Base-by-base conservation (phyloP, 805 yeast genomes). In the Starmera dryadoides region DNA sequence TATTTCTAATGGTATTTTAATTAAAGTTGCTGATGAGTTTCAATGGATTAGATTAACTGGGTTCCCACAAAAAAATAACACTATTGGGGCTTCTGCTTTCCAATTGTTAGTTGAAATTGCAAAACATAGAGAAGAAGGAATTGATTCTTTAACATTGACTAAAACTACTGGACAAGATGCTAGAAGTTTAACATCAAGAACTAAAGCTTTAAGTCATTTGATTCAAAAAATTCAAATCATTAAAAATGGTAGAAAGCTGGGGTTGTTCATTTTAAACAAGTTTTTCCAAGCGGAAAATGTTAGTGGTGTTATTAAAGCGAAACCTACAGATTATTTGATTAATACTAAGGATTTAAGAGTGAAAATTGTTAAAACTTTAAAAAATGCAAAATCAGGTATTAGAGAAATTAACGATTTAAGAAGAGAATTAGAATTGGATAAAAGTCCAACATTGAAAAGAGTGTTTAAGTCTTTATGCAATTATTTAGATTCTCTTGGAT, bases 161-260 rank as follows among this genome's bases (percentile, higher is more conserved):
- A 60, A 63, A 31, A 64, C 60, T 16, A 74, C 88, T 0, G 74
- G 74, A 8, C 93, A 83, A 57, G 93, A 83, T 49, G 74, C 80
- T 15, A 68, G 91, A 45, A 80, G 88, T 42, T 63, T 81, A 31
- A 78, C 88, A 0, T 66, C 77, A 1, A 66, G 93, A 47, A 62
- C 81, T 38, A 77, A 73, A 48, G 68, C 69, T 33, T 59, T 83
- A 16, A 75, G 66, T 29, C 75, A 74, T 17, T 58, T 79, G 15
- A 69, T 80, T 5, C 59, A 59, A 18, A 75, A 69, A 37, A 45
- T 47, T 2, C 64, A 58, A 34, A 47, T 69, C 18, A 43, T 67
- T 20, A 60, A 60, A 25, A 59, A 71, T 28, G 73, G 77, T 2
- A 75, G 71, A 40, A 74, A 71, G 33, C 75, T 86, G 7, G 73